Percentiles rank a stretch among this genome's conserved stretches.
Conservation (phyloP, 1,139 yeast genomes). For the Petasospora fabianii region DNA sequence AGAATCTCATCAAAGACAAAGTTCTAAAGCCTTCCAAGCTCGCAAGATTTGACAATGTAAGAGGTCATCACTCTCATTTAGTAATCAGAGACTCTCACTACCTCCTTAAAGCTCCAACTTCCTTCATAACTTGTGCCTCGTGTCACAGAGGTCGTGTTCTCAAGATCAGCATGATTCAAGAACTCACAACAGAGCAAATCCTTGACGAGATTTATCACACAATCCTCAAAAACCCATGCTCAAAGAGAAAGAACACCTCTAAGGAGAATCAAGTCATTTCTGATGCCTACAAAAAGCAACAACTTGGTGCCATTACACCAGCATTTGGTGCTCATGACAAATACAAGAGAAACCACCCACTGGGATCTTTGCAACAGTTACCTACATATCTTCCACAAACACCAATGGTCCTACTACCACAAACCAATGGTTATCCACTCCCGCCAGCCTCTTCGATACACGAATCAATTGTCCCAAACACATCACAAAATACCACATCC, state of each 20-base stretch:
- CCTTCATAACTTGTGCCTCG: constrained; percentile 26
- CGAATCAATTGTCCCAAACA: not conserved
- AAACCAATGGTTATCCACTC: constrained; percentile 2
- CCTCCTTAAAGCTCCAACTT: constrained; percentile 24
- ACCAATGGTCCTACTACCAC: not conserved
- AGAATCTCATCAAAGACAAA: constrained; percentile 25
- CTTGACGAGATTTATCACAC: constrained; percentile 22
- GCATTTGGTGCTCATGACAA: not conserved
- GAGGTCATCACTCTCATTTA: constrained; percentile 25
- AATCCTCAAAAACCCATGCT: constrained; percentile 24
- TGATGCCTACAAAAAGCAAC: not conserved
- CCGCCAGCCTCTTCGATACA: constrained; percentile 6
- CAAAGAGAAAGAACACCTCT: constrained; percentile 22
- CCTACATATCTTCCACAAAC: not conserved
- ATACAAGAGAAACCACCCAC: not conserved
- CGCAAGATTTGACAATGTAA: constrained; percentile 13
- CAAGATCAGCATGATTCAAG: constrained; percentile 21
- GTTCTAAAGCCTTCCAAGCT: constrained; percentile 25
- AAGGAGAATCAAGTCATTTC: constrained; percentile 16
- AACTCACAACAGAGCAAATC: constrained; percentile 19
- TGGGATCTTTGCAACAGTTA: not conserved
- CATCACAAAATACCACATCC: not conserved
- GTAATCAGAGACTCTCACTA: constrained; percentile 28
- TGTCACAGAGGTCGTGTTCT: constrained; percentile 28
- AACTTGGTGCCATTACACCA: not conserved